Percentiles rank a stretch among this genome's conserved stretches.
Conservation (phyloP, 1,284 basidiomycete genomes). For the Schizopora paradoxa region DNA sequence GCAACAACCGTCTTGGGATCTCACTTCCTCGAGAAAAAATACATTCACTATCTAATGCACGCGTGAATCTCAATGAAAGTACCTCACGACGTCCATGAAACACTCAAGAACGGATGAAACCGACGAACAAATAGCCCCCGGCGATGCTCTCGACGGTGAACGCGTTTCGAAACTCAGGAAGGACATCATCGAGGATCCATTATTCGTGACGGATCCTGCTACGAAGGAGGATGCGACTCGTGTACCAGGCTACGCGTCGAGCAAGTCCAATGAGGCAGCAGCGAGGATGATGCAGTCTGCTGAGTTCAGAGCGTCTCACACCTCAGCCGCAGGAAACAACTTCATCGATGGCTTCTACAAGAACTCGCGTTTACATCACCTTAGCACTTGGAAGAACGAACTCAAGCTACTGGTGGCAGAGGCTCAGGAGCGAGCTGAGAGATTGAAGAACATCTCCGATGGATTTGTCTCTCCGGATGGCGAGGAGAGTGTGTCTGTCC, state of each 20-base stretch:
- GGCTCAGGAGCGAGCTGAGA: constrained; percentile 69
- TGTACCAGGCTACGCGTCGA: constrained; percentile 58
- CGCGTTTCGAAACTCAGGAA: too few relatives aligned
- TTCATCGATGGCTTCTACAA: constrained; percentile 91
- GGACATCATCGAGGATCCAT: too few relatives aligned
- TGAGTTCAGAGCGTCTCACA: constrained; percentile 83
- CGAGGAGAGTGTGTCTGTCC: neutral
- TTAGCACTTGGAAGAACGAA: constrained; percentile 92
- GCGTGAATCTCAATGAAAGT: too few relatives aligned
- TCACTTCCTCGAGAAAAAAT: too few relatives aligned
- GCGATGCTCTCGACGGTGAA: too few relatives aligned
- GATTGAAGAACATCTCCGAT: constrained; percentile 18
- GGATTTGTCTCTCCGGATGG: constrained; percentile 18
- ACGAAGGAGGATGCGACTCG: constrained; percentile 36
- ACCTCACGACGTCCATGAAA: too few relatives aligned
- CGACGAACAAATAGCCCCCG: too few relatives aligned
- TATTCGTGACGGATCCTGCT: constrained; percentile 40
- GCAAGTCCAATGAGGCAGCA: constrained; percentile 64
- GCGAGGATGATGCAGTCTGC: constrained; percentile 73
- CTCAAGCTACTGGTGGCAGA: constrained; percentile 77
- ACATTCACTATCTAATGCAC: too few relatives aligned
- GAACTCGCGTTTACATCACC: constrained; percentile 87
- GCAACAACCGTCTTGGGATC: too few relatives aligned
- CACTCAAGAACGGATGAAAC: too few relatives aligned
- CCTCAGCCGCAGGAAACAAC: constrained; percentile 71